Evolutionary conservation across 2,329 filamentous ascomycete genomes (phyloP), one percentile per base, ranked within the genome.

Genomic region (Fusarium gaditjirri): DNA sequence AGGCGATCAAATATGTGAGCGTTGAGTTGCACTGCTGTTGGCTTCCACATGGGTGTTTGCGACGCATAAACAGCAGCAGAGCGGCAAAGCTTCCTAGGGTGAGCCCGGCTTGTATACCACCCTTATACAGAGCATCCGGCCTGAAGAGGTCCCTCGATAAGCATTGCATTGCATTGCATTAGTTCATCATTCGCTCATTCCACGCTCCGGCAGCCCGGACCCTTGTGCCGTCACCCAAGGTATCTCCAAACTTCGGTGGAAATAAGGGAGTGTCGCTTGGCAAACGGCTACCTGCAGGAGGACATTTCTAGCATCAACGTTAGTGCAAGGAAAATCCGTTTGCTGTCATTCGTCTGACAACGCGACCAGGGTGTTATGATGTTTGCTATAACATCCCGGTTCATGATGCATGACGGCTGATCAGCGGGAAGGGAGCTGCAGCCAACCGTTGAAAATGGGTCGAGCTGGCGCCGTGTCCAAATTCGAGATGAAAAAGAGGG

Each of bases 131-230:
- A 59, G 25, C 54, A 66, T 70, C 49, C 43, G 39, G 42, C 43
- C 29, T 46, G 39, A 36, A 52, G 35, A 33, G 39, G 36, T 54
- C 53, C 21, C 38, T 65, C 60, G 67, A 70, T 70, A 70, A 65
- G 65, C 65, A 63, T 67, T 68, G 44, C 61, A 73, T 67, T 68
- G 44, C 61, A 73, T 62, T 62, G 65, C 61, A 67, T 58, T 71
- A 68, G 66, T 41, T 35, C 38, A 63, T 67, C 56, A 61, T 58
- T 60, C 61, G 70, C 44, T 33, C 50, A 54, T 50, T 61, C 35
- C 39, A 72, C 36, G 42, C 65, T 55, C 65, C 56, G 61, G 69
- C 65, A 65, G 65, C 35, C 65, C 65, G 66, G 66, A 65, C 60
- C 42, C 67, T 53, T 50, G 49, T 59, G 53, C 60, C 60, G 65